Evolutionary conservation across 2,329 filamentous ascomycete species (phyloP).

Genomic region (Verticillium dahliae): DNA sequence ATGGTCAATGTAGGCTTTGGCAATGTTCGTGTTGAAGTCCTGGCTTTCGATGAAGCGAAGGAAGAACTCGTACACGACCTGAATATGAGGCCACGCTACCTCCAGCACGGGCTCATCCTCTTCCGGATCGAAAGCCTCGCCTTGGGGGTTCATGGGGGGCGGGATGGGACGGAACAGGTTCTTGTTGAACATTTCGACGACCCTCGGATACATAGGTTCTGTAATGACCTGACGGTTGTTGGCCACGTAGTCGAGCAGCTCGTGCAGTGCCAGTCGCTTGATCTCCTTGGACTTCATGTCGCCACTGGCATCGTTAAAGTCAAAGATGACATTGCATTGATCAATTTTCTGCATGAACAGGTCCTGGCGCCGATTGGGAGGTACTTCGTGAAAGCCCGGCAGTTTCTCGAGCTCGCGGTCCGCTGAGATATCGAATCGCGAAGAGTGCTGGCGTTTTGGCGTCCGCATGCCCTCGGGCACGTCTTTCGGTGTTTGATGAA

Average conservation of each 20-base stretch:
- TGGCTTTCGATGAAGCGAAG: conserved; percentile 97
- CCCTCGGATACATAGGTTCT: conserved; percentile 96
- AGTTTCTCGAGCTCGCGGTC: conserved; percentile 96
- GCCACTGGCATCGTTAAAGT: conserved; percentile 96
- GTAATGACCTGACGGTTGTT: conserved; percentile 98
- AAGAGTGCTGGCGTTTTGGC: conserved; percentile 94
- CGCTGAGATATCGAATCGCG: conserved; percentile 94
- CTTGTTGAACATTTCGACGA: conserved; percentile 99
- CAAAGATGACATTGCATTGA: conserved; percentile 99
- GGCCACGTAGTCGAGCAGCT: conserved; percentile 94
- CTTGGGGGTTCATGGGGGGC: conserved; percentile 94
- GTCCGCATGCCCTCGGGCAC: conserved; percentile 92
- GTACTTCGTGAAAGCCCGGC: conserved; percentile 95
- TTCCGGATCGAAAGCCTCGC: conserved; percentile 96
- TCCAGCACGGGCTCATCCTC: conserved; percentile 97
- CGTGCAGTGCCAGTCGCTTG: conserved; percentile 91
- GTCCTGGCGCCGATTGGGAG: conserved; percentile 88
- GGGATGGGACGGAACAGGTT: conserved; percentile 97
- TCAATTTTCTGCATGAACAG: conserved; percentile 99
- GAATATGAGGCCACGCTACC: conserved; percentile 98
- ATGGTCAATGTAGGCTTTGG: conserved; percentile 97
- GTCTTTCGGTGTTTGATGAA: conserved; percentile 93
- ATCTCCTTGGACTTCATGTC: conserved; percentile 99
- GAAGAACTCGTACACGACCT: conserved; percentile 99
- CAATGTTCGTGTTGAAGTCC: conserved; percentile 99